Conservation (phyloP, 306 rosid species). For the Echinosophora koreensis region DNA sequence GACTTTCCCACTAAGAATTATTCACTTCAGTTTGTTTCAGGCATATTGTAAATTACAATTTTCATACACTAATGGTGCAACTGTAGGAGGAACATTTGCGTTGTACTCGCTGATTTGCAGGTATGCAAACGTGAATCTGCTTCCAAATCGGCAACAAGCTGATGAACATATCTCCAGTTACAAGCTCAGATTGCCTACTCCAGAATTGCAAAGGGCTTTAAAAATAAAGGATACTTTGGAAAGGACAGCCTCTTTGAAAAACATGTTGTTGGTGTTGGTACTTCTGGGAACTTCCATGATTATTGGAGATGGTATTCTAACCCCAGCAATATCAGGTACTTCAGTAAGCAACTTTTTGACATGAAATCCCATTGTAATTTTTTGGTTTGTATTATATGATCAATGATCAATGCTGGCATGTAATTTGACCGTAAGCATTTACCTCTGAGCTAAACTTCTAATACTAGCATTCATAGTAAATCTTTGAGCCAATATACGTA, state of each 20-base stretch:
- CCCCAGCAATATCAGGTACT: slow-evolving; percentile 97
- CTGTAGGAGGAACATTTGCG: slow-evolving; percentile 97
- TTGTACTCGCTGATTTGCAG: slow-evolving; percentile 95
- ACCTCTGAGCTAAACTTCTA: slow-evolving; percentile 2
- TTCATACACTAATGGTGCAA: slow-evolving; percentile 40
- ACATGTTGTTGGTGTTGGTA: slow-evolving; percentile 76
- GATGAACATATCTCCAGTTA: slow-evolving; percentile 90
- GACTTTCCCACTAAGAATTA: slow-evolving; percentile 20
- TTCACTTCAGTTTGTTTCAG: slow-evolving; percentile 38
- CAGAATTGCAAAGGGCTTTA: slow-evolving; percentile 91
- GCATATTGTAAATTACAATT: slow-evolving; percentile 8
- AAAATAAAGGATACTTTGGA: slow-evolving; percentile 79
- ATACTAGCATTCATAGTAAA: slow-evolving; percentile 4
- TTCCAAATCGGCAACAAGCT: slow-evolving; percentile 92
- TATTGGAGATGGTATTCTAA: slow-evolving; percentile 97
- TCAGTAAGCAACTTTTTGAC: slow-evolving; percentile 12
- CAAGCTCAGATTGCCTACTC: slow-evolving; percentile 92
- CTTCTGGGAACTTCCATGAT: slow-evolving; percentile 95
- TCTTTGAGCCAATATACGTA: not conserved
- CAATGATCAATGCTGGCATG: not conserved
- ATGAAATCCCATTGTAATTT: slow-evolving; percentile 6
- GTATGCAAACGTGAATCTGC: slow-evolving; percentile 85
- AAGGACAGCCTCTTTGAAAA: slow-evolving; percentile 65
- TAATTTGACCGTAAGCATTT: slow-evolving; percentile 3
- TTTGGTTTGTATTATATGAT: slow-evolving; percentile 33